These are phyloP conservation scores for Ustilago curta DNA, from an alignment of 1,284 basidiomycete genomes.

Conservation along the genomic window DNA sequence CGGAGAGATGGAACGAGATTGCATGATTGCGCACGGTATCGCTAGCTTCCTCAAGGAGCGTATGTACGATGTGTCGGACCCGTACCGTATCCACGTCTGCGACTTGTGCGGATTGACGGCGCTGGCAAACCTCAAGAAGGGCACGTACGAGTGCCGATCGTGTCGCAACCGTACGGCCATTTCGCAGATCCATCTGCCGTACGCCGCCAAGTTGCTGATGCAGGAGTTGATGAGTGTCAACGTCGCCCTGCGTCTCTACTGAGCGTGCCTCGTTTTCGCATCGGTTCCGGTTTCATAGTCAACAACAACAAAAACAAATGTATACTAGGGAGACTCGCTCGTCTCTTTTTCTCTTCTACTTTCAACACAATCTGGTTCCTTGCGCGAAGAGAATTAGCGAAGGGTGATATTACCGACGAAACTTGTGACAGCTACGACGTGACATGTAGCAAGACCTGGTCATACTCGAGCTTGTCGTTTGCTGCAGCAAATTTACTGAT, in stretches of 20 bases:
- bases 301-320: constrained; percentile 4
- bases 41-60: constrained; percentile 83
- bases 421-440: too few relatives aligned
- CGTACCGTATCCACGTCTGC: constrained; percentile 68
- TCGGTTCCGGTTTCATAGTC: neutral
- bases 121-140: constrained; percentile 67
- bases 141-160: constrained; percentile 66
- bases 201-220: constrained; percentile 82
- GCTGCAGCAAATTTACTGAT: too few relatives aligned
- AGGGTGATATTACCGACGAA: too few relatives aligned
- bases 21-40: constrained; percentile 99
- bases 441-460: too few relatives aligned
- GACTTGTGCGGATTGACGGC: constrained; percentile 66
- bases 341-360: too few relatives aligned
- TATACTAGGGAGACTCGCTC: constrained; percentile 5
- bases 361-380: too few relatives aligned
- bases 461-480: too few relatives aligned
- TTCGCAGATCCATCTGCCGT: constrained; percentile 70
- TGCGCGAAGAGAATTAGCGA: too few relatives aligned
- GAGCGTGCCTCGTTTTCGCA: constrained; percentile 4
- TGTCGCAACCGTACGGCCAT: constrained; percentile 67
- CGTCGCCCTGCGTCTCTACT: constrained; percentile 66
- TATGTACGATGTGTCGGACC: constrained; percentile 68
- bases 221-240: constrained; percentile 75
- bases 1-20: constrained; percentile 99